Percentiles rank a stretch among this genome's conserved stretches.
Conservation (phyloP, 352 stramenopile genomes). For the Phytophthora cryptogea region DNA sequence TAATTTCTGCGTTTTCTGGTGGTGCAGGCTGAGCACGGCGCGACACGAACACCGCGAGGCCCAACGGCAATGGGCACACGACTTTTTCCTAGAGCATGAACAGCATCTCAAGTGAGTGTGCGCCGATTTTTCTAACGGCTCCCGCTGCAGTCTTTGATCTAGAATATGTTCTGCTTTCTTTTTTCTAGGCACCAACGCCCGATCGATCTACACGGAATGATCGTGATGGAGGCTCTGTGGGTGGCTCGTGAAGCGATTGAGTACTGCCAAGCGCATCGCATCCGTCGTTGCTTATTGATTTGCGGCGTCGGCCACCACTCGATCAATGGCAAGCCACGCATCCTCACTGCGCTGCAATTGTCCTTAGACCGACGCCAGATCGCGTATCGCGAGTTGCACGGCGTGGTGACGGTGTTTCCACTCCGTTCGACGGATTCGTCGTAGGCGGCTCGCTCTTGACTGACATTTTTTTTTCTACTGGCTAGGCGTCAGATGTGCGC, state of each 20-base stretch:
- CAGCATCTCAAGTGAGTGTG: slow-evolving; percentile 52
- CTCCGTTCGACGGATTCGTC: slow-evolving; percentile 43
- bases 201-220: slow-evolving; percentile 70
- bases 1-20: slow-evolving; percentile 6
- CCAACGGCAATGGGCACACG: slow-evolving; percentile 64
- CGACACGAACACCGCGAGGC: slow-evolving; percentile 59
- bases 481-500: background rate
- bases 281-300: slow-evolving; percentile 66
- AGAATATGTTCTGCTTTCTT: slow-evolving; percentile 20
- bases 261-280: slow-evolving; percentile 60
- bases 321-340: slow-evolving; percentile 61
- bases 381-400: slow-evolving; percentile 56
- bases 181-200: slow-evolving; percentile 47
- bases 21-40: slow-evolving; percentile 47
- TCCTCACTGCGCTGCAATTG: slow-evolving; percentile 61
- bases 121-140: slow-evolving; percentile 15
- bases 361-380: slow-evolving; percentile 67
- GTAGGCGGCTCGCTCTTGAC: slow-evolving; percentile 6
- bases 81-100: slow-evolving; percentile 58
- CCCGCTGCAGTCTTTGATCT: slow-evolving; percentile 14
- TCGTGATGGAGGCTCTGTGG: slow-evolving; percentile 68
- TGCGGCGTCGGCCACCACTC: slow-evolving; percentile 73
- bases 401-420: slow-evolving; percentile 67
- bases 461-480: slow-evolving; percentile 19
- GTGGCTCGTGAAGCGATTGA: slow-evolving; percentile 61